Percentiles rank a stretch among this genome's conserved stretches.
Conservation (phyloP, 768 basidiomycete species). For the Strobilomyces echinocephalus region DNA sequence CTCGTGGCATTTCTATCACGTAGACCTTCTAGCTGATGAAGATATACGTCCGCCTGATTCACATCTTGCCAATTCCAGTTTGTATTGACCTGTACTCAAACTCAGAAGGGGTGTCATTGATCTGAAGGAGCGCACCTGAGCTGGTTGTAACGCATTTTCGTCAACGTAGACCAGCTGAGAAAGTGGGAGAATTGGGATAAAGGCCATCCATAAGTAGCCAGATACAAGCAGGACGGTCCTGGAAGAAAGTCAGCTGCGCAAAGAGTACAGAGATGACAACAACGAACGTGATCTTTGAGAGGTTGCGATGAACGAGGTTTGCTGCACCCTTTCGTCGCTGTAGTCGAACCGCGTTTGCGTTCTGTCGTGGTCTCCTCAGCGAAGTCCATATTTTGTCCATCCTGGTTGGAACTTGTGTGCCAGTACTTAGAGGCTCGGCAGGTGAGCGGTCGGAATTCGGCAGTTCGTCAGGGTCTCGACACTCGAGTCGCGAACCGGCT, state of each 20-base stretch:
- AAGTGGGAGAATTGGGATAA: constrained; percentile 63
- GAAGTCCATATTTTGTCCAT: constrained; percentile 23
- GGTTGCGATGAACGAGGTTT: constrained; percentile 30
- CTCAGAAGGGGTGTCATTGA: constrained; percentile 1
- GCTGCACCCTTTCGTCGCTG: constrained; percentile 41
- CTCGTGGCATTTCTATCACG: constrained; percentile 61
- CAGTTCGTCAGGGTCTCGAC: constrained; percentile 14
- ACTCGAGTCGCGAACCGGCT: not conserved
- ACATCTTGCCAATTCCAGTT: constrained; percentile 93
- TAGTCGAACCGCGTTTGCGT: constrained; percentile 39
- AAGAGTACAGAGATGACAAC: not conserved
- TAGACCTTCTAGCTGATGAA: constrained; percentile 62
- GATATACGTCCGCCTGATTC: constrained; percentile 76
- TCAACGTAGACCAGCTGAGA: constrained; percentile 78
- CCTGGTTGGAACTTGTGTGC: too few species aligned
- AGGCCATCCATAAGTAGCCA: constrained; percentile 82
- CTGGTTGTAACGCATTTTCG: constrained; percentile 94
- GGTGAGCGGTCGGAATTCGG: constrained; percentile 24
- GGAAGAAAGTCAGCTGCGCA: not conserved
- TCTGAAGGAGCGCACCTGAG: constrained; percentile 52
- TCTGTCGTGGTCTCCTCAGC: constrained; percentile 16
- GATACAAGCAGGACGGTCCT: constrained; percentile 55
- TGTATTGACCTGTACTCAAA: constrained; percentile 66
- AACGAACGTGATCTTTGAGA: constrained; percentile 30
- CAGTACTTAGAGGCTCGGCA: constrained; percentile 3